Percentiles rank a stretch among this genome's conserved stretches.
phyloP scores from a whole-genome alignment of 345 rosid genomes.

The Aquilaria sinensis region DNA sequence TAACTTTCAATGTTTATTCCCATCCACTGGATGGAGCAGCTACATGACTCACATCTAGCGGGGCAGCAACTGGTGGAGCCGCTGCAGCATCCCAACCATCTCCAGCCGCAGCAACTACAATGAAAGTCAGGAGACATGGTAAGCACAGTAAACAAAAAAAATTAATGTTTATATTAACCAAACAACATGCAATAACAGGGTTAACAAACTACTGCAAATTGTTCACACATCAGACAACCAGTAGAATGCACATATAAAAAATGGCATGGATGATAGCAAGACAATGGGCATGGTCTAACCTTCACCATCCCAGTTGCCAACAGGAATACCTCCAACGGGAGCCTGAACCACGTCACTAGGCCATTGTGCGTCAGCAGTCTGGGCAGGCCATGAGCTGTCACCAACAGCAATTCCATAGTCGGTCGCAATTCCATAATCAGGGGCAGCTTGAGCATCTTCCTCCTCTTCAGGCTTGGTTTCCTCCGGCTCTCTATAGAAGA shows the following conservation, averaged over 20 bases:
- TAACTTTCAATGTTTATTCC: constrained; percentile 26
- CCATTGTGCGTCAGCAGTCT: constrained; percentile 56
- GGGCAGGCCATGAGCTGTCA: constrained; percentile 50
- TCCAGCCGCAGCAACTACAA: constrained; percentile 13
- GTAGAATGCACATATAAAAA: neutral
- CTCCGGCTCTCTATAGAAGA: constrained; percentile 81
- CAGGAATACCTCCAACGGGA: constrained; percentile 60
- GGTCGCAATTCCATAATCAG: constrained; percentile 34
- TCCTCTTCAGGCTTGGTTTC: constrained; percentile 58
- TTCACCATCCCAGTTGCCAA: constrained; percentile 27
- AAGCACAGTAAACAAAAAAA: neutral
- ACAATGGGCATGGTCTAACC: neutral
- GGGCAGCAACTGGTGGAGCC: constrained; percentile 19
- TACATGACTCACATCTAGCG: neutral
- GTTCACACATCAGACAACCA: neutral
- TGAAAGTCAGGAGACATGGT: neutral
- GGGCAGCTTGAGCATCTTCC: constrained; percentile 41
- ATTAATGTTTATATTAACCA: neutral
- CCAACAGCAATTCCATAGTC: constrained; percentile 24
- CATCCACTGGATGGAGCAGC: constrained; percentile 26
- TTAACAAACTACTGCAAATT: no score
- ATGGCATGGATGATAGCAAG: neutral
- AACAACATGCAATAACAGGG: neutral
- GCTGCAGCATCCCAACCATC: constrained; percentile 49
- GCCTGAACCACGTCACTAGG: constrained; percentile 36